These are phyloP conservation scores for Rhizopus microsporus DNA, from an alignment of 371 early-diverging fungal species.

Conservation along the genomic window DNA sequence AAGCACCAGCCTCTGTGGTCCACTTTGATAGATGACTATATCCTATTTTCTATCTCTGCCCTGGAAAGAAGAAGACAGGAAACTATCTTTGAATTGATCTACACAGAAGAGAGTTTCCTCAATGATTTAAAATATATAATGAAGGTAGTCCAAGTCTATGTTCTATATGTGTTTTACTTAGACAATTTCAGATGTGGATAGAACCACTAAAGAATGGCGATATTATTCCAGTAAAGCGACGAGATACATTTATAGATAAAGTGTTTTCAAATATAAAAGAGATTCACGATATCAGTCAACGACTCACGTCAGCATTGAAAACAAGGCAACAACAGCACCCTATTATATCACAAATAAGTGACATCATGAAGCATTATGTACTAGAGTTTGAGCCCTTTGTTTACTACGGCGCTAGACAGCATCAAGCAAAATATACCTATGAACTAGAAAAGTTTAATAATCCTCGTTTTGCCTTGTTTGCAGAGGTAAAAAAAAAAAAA, in stretches of 20 bases:
- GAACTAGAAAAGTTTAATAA: constrained; percentile 40
- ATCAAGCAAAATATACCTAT: constrained; percentile 62
- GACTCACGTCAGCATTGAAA: constrained; percentile 67
- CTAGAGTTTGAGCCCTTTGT: constrained; percentile 77
- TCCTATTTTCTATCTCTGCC: constrained; percentile 69
- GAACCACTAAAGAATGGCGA: constrained; percentile 68
- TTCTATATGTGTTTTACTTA: neutral
- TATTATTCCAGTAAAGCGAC: constrained; percentile 62
- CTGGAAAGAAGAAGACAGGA: constrained; percentile 84
- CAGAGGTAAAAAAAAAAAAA: constrained; percentile 47
- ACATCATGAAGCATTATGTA: constrained; percentile 76
- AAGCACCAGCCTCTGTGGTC: constrained; percentile 54
- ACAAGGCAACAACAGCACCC: constrained; percentile 73
- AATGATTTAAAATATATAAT: constrained; percentile 55
- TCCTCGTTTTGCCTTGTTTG: constrained; percentile 37
- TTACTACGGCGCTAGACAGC: constrained; percentile 85
- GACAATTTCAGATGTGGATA: constrained; percentile 65
- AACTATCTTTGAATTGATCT: constrained; percentile 85
- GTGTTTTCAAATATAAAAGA: constrained; percentile 85
- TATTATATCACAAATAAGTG: constrained; percentile 84
- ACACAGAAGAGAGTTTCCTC: constrained; percentile 86
- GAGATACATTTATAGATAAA: constrained; percentile 69
- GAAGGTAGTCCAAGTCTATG: constrained; percentile 10
- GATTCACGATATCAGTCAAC: constrained; percentile 71
- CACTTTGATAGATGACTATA: constrained; percentile 62